Evolutionary conservation across 768 basidiomycete genomes (phyloP), one percentile per base, ranked within the genome.

Genomic region (Leucosporidium yakuticum): DNA sequence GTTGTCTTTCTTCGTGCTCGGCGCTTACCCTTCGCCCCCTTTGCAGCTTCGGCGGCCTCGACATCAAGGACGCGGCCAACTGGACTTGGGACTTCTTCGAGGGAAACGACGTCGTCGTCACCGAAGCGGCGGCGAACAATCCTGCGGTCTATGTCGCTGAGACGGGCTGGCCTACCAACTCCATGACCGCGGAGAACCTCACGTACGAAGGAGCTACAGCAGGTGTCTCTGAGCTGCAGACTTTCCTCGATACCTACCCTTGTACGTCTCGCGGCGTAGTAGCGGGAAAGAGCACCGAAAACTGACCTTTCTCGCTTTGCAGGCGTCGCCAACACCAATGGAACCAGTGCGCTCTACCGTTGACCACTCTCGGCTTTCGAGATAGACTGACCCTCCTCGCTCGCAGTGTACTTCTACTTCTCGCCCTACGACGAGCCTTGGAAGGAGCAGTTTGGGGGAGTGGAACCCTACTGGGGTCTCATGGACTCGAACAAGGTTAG

Each of bases 131-230:
- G 0, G n/a, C 84, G 7, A 95, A 93, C 77, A 82, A 84, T 6
- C 91, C 93, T 0, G 76, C 81, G 55, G 87, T 91, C 83, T 94
- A 85, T 79, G 96, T 98, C 68, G 96, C 95, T 1, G 96, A 99
- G 82, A 96, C 93, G 23, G 81, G 81, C 3, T 82, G 80, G 81
- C 80, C 81, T 2, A 79, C 79, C 8, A 67, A 62, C 20, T 71
- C 75, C 15, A 74, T 77, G 74, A 76, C 74, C 47, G 74, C 74
- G 0, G 67, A 48, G 14, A 69, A 69, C 31, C 39, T 62, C 23
- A 71, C 73, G 0, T 20, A 59, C 36, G 64, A 57, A 11, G 74
- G 60, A 15, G 68, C 73, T 5, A 64, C 69, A 4, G 69, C 71
- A 0, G 67, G 69, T 1, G 63, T 74, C 0, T 32, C 55, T 27